Evolutionary conservation across 73 alveolate genomes (phyloP), one percentile per base, ranked within the genome.

Genomic region (Tetrahymena thermophila): DNA sequence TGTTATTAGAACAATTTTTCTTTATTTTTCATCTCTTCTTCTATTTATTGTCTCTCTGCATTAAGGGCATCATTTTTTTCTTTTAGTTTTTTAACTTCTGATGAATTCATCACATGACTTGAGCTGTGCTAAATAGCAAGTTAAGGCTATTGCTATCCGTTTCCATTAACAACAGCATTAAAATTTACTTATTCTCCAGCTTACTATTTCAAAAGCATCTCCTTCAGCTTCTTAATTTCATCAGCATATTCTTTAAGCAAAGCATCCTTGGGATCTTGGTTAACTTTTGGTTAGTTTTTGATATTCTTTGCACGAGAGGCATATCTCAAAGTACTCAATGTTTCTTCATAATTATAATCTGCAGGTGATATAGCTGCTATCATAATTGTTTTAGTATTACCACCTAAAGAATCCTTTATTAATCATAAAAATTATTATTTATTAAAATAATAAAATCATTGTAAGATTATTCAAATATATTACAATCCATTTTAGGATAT

Each of bases 181-280:
- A 95, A 35, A 85, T 94, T 71, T 21, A 84, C 40, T 15, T 93
- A 34, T 94, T 94, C 96, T 35, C 95, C 97, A 17, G 94, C 83
- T 35, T 58, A 23, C 19, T 85, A 43, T 57, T 93, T 93, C 43
- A 43, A 93, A 93, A 98, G 96, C 96, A 96, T 96, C 55, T 96
- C 98, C 94, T 97, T 98, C 50, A 98, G 89, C 35, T 95, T 97
- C 95, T 93, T 95, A 35, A 99, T 99, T 97, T 99, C 99, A 71
- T 98, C 99, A 85, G 98, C 99, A 94, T 98, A 98, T 94, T 99
- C 94, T 56, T 99, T 97, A 25, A 99, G 98, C 38, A 98, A 97
- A 35, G 99, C 99, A 96, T 99, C 99, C 96, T 98, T 99, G 21
- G 99, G 99, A 96, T 99, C 99, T 98, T 99, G 99, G 95, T 99